Percentiles rank a stretch among this genome's conserved stretches.
phyloP scores from a whole-genome alignment of 2,329 filamentous ascomycete species.

The Verruconis gallopava region DNA sequence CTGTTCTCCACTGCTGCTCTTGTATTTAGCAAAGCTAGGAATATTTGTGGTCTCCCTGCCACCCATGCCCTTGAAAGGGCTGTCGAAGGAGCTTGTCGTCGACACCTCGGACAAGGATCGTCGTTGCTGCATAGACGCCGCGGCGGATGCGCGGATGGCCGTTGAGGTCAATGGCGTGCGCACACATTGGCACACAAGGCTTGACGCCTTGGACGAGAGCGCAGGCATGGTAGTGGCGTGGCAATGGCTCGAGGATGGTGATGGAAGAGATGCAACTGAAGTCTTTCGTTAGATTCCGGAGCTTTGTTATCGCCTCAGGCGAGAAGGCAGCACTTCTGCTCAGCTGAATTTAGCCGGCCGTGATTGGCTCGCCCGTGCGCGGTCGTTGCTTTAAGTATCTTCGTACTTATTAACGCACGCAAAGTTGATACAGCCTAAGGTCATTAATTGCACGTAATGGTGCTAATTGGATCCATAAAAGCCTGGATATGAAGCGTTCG shows the following conservation, averaged over 20 bases:
- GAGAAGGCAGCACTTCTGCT: neutral
- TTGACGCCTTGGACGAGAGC: slow-evolving; percentile 33
- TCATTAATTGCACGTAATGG: no score
- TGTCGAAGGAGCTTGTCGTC: slow-evolving; percentile 33
- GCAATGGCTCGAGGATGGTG: slow-evolving; percentile 12
- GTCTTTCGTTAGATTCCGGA: neutral
- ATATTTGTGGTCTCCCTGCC: slow-evolving; percentile 51
- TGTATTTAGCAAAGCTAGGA: slow-evolving; percentile 82
- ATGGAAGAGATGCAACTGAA: neutral
- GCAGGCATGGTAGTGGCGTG: slow-evolving; percentile 30
- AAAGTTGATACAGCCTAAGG: no score
- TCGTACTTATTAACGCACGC: no score
- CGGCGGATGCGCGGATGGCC: slow-evolving; percentile 31
- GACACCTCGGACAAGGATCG: slow-evolving; percentile 27
- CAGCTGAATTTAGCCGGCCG: neutral
- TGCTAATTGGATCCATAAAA: neutral
- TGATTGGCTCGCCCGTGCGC: neutral
- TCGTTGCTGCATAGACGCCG: slow-evolving; percentile 28
- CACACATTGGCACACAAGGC: slow-evolving; percentile 34
- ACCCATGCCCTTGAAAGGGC: slow-evolving; percentile 42
- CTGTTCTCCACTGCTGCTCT: slow-evolving; percentile 52
- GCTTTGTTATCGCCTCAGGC: neutral
- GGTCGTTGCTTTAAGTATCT: neutral
- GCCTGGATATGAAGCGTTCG: slow-evolving; percentile 3
- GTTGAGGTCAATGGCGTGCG: slow-evolving; percentile 29